Evolutionary conservation across 2,329 filamentous ascomycete genomes (phyloP), one percentile per base, ranked within the genome.

Genomic region (Meredithiella fracta): DNA sequence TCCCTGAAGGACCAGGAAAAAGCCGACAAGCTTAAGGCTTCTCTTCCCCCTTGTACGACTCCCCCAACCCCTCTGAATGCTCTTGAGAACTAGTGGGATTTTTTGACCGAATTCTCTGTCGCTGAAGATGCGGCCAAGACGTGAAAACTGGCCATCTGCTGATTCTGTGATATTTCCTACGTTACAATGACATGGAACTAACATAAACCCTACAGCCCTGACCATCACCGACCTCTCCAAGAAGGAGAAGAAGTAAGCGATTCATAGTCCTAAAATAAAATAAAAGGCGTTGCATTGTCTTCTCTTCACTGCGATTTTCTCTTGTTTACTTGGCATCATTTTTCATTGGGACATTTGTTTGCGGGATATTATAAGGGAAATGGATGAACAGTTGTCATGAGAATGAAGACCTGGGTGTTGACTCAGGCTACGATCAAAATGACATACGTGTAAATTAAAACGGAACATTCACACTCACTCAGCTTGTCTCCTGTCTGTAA

Each of bases 21-120:
- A 87, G 94, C 91, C 74, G 92, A 97, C 79, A 98, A 98, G 86
- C 84, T 98, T 66, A 97, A 96, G 89, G 91, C 97, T 82, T 89
- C 83, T 72, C 80, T 98, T 63, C 94, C 92, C 68, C 94, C 92
- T 67, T 86, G 92, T 98, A 90, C 68, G 88, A 76, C 60, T 49
- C 47, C 31, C 42, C 54, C 11, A 34, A 55, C 34, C 38, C 34
- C 47, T 50, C 31, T 38, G 54, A 50, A 20, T 15, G 22, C 8
- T 15, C 23, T n/a, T 22, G n/a, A 44, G 9, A 8, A 44, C 20
- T 8, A 44, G 2, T 4, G 20, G 17, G 3, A 44, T 20, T n/a
- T 44, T 17, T 8, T 44, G n/a, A 22, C 20, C 8, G 25, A 11
- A 49, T 49, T 7, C 6, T n/a, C 38, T 42, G 38, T 5, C 17